phyloP scores from a whole-genome alignment of 768 basidiomycete species.

The Asterophora lycoperdoides region DNA sequence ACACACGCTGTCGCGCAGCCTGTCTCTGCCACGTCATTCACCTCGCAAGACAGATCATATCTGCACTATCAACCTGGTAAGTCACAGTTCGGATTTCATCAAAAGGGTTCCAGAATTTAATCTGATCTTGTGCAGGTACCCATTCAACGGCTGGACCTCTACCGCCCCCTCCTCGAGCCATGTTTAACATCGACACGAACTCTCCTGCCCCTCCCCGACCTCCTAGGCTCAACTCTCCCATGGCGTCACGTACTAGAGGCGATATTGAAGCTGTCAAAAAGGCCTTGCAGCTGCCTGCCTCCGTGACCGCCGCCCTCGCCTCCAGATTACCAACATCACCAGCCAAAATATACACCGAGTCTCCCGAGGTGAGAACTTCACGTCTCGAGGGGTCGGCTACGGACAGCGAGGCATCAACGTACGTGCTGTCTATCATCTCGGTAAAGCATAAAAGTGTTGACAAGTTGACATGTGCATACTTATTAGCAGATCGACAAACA shows the following conservation, averaged over 20 bases:
- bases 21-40: slow-evolving; percentile 23
- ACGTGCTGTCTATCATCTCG: slow-evolving; percentile 8
- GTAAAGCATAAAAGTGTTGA: background rate
- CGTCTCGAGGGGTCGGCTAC: slow-evolving; percentile 1
- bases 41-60: slow-evolving; percentile 35
- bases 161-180: slow-evolving; percentile 62
- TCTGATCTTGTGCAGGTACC: slow-evolving; percentile 31
- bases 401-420: slow-evolving; percentile 11
- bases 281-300: slow-evolving; percentile 53
- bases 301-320: slow-evolving; percentile 46
- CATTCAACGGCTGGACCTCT: slow-evolving; percentile 73
- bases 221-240: slow-evolving; percentile 57
- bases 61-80: slow-evolving; percentile 60
- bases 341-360: slow-evolving; percentile 4
- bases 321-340: slow-evolving; percentile 14
- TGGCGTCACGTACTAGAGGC: slow-evolving; percentile 35
- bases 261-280: slow-evolving; percentile 59
- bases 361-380: slow-evolving; percentile 2
- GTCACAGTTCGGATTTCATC: slow-evolving; percentile 7
- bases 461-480: slow-evolving; percentile 10
- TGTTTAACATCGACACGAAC: slow-evolving; percentile 42
- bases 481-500: slow-evolving; percentile 10
- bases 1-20: slow-evolving; percentile 22
- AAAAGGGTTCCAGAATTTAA: slow-evolving; percentile 1
- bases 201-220: slow-evolving; percentile 56